Conservation (phyloP, 148 eudicot genomes). For the Rhododendron ovatum region DNA sequence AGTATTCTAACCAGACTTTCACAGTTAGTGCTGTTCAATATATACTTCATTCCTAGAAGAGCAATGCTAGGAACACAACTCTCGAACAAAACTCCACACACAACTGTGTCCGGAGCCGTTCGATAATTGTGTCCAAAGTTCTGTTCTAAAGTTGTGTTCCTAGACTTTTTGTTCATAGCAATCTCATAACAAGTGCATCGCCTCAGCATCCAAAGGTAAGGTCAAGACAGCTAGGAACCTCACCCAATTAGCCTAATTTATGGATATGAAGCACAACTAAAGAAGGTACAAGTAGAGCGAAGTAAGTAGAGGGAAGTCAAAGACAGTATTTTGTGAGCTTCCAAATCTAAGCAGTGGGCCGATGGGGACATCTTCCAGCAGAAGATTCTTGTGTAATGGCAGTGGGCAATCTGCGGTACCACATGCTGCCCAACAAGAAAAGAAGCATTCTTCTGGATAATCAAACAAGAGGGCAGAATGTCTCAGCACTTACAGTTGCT, state of each 20-base stretch:
- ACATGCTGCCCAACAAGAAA: constrained; percentile 2
- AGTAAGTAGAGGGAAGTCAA: neutral
- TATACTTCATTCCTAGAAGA: neutral
- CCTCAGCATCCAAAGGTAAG: neutral
- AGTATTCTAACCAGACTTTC: neutral
- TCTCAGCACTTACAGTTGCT: constrained; percentile 49
- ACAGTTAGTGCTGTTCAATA: neutral
- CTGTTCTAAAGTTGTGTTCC: neutral
- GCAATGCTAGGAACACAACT: neutral
- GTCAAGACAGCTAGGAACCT: neutral
- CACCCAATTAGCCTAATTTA: too few relatives aligned
- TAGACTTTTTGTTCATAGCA: neutral
- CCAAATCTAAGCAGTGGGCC: neutral
- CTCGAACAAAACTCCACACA: neutral
- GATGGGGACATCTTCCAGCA: neutral
- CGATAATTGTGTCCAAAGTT: neutral
- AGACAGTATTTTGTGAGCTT: neutral
- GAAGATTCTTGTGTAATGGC: neutral
- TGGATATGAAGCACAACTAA: neutral
- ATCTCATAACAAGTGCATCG: neutral
- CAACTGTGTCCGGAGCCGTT: neutral
- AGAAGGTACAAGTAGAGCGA: neutral
- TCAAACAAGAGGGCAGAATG: neutral
- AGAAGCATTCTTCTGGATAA: neutral
- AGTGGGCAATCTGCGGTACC: neutral